These are phyloP conservation scores for Ophiostoma pallidulum DNA, from an alignment of 2,329 filamentous ascomycete genomes.

Conservation along the genomic window DNA sequence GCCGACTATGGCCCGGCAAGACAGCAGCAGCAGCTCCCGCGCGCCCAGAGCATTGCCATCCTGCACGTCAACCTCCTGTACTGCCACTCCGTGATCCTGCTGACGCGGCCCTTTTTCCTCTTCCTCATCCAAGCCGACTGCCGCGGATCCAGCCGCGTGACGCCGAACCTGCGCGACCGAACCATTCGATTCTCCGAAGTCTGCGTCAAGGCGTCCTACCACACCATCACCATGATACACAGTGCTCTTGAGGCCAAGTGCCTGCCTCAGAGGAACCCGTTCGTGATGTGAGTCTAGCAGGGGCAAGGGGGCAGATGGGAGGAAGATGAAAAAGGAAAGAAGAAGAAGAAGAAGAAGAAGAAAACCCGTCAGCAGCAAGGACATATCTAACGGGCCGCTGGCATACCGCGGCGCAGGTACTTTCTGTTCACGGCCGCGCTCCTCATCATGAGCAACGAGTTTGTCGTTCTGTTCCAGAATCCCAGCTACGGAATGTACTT, in stretches of 20 bases:
- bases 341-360: no score
- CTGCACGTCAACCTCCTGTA: slow-evolving; percentile 54
- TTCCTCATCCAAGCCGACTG: slow-evolving; percentile 36
- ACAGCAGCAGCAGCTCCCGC: slow-evolving; percentile 24
- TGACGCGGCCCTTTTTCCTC: slow-evolving; percentile 56
- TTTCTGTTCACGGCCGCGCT: slow-evolving; percentile 47
- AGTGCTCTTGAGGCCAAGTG: slow-evolving; percentile 34
- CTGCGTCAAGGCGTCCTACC: slow-evolving; percentile 41
- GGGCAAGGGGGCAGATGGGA: no score
- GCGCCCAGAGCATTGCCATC: slow-evolving; percentile 46
- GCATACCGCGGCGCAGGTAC: slow-evolving; percentile 34
- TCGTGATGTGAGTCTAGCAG: slow-evolving; percentile 42
- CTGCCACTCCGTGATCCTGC: slow-evolving; percentile 51
- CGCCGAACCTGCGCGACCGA: slow-evolving; percentile 24
- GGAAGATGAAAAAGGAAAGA: no score
- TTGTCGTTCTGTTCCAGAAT: slow-evolving; percentile 39
- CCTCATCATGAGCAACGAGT: slow-evolving; percentile 48
- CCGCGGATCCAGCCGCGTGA: slow-evolving; percentile 17
- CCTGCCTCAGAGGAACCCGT: slow-evolving; percentile 44
- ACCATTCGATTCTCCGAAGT: slow-evolving; percentile 35
- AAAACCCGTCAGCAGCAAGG: no score
- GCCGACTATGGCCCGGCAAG: slow-evolving; percentile 25
- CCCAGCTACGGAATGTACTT: slow-evolving; percentile 32
- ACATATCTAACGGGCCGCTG: no score
- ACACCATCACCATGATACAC: slow-evolving; percentile 39